Evolutionary conservation across 2,329 filamentous ascomycete species (phyloP).

Genomic region (Exophiala calicioides): DNA sequence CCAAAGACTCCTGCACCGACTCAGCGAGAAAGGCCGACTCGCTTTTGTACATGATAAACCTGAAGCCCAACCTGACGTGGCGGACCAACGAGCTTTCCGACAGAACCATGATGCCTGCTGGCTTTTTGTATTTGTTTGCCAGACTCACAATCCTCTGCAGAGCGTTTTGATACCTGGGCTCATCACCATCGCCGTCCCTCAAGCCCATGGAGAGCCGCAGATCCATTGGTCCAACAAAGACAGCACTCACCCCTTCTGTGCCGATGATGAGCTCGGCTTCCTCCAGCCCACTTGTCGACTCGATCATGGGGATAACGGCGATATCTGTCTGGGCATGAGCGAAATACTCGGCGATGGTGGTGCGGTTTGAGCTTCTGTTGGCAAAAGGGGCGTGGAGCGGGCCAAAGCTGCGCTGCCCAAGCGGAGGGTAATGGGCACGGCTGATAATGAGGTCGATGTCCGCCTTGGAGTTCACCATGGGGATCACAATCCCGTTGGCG

Average conservation of each 20-base stretch:
- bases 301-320: conserved; percentile 17
- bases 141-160: conserved; percentile 6
- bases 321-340: conserved; percentile 1
- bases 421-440: conserved; percentile 57
- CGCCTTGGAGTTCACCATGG: conserved; percentile 53
- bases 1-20: too few relatives aligned
- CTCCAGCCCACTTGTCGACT: conserved; percentile 11
- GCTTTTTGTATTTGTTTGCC: conserved; percentile 4
- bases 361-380: too few relatives aligned
- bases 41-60: conserved; percentile 16
- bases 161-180: conserved; percentile 5
- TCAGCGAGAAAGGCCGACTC: too few relatives aligned
- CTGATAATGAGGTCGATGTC: conserved; percentile 54
- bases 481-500: conserved; percentile 60
- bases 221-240: conserved; percentile 18
- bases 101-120: conserved; percentile 8
- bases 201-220: conserved; percentile 15
- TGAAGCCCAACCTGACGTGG: conserved; percentile 10
- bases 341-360: conserved; percentile 9
- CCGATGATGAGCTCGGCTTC: conserved; percentile 14
- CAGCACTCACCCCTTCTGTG: conserved; percentile 7
- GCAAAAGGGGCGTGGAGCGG: conserved; percentile 13
- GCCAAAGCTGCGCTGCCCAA: conserved; percentile 56
- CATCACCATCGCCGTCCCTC: conserved; percentile 2
- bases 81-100: neutral